Conservation (phyloP, 2,329 filamentous ascomycete genomes). For the Calonectria fujianensis region DNA sequence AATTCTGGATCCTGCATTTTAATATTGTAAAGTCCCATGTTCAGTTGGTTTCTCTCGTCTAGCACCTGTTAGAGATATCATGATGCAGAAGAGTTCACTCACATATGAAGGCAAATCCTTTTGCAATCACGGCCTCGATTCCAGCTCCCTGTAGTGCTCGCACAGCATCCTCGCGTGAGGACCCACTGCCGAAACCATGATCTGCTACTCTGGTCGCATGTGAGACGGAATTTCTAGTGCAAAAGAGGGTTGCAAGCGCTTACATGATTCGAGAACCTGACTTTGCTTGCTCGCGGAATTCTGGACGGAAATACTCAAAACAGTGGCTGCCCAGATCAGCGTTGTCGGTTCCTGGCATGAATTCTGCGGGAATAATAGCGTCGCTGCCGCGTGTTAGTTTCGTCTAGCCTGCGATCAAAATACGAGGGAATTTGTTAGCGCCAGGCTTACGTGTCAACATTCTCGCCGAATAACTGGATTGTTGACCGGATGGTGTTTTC, state of each 20-base stretch:
- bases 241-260: neutral
- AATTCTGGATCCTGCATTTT: conserved; percentile 9
- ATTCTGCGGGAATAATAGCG: conserved; percentile 13
- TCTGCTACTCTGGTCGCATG: neutral
- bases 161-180: conserved; percentile 6
- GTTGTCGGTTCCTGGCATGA: conserved; percentile 5
- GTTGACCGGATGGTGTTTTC: neutral
- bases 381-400: neutral
- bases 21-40: conserved; percentile 16
- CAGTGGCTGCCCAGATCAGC: conserved; percentile 9
- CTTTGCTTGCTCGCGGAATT: neutral
- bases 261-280: conserved; percentile 2
- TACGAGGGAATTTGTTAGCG: neutral
- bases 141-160: conserved; percentile 1
- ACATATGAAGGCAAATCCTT: conserved; percentile 14
- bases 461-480: neutral
- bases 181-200: conserved; percentile 1
- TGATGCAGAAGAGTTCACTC: neutral
- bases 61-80: neutral
- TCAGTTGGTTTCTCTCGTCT: conserved; percentile 19
- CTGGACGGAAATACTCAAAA: conserved; percentile 14
- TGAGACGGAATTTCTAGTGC: neutral
- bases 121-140: conserved; percentile 4
- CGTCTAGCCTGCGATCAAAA: neutral
- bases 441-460: conserved; percentile 8